phyloP scores from a whole-genome alignment of 164 flowering plant genomes.

The Hamamelis virginiana region DNA sequence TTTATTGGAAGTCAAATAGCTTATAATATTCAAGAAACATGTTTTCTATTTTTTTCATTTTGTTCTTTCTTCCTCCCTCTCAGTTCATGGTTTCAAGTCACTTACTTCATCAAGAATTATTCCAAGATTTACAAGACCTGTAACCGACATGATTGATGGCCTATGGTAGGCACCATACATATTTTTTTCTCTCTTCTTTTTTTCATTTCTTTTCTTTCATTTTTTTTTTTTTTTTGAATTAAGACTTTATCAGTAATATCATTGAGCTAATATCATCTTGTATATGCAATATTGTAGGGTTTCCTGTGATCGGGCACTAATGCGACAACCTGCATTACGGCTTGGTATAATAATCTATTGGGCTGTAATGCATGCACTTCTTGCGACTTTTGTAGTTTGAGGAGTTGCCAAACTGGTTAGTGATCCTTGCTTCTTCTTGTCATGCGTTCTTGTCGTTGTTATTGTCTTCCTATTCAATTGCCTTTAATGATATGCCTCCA shows the following conservation, averaged over 20 bases:
- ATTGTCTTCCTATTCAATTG: neutral
- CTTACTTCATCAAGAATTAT: constrained; percentile 84
- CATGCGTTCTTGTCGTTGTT: neutral
- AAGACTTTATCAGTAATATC: neutral
- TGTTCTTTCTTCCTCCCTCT: constrained; percentile 7
- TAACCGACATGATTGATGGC: constrained; percentile 86
- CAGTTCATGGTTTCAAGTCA: constrained; percentile 96
- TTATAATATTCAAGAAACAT: neutral
- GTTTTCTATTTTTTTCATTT: neutral
- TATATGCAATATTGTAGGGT: constrained; percentile 53
- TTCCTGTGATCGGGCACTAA: constrained; percentile 89
- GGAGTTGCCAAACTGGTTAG: constrained; percentile 4
- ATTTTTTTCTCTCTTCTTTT: neutral
- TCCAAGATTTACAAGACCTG: constrained; percentile 84
- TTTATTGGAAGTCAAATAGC: neutral
- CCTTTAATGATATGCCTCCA: neutral
- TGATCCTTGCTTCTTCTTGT: neutral
- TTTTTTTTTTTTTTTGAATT: neutral
- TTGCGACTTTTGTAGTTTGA: constrained; percentile 71
- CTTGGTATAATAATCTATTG: constrained; percentile 84
- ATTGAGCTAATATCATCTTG: neutral
- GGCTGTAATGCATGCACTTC: constrained; percentile 74
- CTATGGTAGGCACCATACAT: constrained; percentile 56
- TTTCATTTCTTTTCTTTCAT: neutral
- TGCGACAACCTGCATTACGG: constrained; percentile 92